A percentile compares a stretch with the other conserved stretches of the same genome.
These are phyloP conservation scores for Elymus sibiricus DNA, from an alignment of 176 grass and related monocot species.

Conservation along the genomic window DNA sequence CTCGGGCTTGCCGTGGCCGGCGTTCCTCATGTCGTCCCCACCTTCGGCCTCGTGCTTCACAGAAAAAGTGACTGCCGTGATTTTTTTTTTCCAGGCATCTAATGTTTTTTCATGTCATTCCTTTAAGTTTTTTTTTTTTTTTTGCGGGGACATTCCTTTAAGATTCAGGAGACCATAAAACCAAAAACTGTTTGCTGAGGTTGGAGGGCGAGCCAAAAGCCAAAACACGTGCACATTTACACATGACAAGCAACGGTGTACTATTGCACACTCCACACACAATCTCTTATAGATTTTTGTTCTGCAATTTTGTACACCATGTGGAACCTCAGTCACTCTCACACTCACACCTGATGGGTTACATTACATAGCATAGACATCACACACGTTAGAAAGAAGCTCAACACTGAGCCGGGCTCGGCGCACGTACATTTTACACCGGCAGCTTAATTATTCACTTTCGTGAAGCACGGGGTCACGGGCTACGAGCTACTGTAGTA, in stretches of 20 bases:
- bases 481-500: slow-evolving; percentile 14
- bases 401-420: slow-evolving; percentile 2
- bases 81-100: too few relatives aligned
- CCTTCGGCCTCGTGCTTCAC: too few relatives aligned
- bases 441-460: slow-evolving; percentile 35
- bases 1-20: too few relatives aligned
- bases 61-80: too few relatives aligned
- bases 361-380: neutral
- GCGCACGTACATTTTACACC: neutral
- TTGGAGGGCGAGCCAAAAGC: too few relatives aligned
- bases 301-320: slow-evolving; percentile 24
- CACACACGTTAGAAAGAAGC: neutral
- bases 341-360: neutral
- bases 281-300: slow-evolving; percentile 40
- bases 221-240: too few relatives aligned
- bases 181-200: too few relatives aligned
- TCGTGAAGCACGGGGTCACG: slow-evolving; percentile 14
- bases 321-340: slow-evolving; percentile 2
- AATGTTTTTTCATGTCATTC: too few relatives aligned
- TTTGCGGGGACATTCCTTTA: too few relatives aligned
- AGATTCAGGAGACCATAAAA: too few relatives aligned
- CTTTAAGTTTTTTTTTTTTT: too few relatives aligned
- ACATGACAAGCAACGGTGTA: neutral
- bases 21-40: too few relatives aligned
- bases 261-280: neutral